Base-by-base conservation (phyloP, 805 yeast species). In the Lipomyces oligophaga region DNA sequence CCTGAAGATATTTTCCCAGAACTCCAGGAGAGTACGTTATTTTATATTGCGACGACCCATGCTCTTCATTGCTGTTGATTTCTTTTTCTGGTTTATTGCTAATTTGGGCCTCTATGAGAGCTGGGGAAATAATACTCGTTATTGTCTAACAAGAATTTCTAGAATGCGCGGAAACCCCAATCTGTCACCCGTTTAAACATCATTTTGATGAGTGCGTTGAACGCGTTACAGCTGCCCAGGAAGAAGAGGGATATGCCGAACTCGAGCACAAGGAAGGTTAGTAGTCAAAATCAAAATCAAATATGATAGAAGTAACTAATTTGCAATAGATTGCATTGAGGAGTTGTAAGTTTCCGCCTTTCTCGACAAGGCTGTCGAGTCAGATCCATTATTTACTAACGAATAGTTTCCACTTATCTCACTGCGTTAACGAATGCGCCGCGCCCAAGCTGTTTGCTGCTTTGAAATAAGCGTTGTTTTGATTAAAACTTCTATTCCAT, bases 121-220 rank as follows among this genome's bases (percentile, higher is more conserved):
- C n/a, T n/a, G n/a, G n/a, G n/a, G 5, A 31, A n/a, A 5, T 8
- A 15, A n/a, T n/a, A 7, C 8, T 5, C 34, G n/a, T 7, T 8
- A 15, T 13, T n/a, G 15, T n/a, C n/a, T 13, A 15, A 15, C 61
- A 54, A 11, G 54, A 55, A 24, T 27, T 43, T 19, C 39, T 22
- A 63, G 87, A 83, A 64, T 87, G 95, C 69, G 69, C 78, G 41
- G 74, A 79, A 55, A 75, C 83, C 41, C 75, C 73, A 47, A 77
- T 78, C 42, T 84, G 95, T 70, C 74, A 80, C 60, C 80, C 80
- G 57, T 76, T 76, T 67, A 78, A 79, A 62, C 96, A 89, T 72
- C 97, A 89, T 72, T 88, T 83, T 72, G 81, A 84, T 55, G 96
- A 89, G 71, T 90, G 98, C 78, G 81, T 81, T 50, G 97, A 85